phyloP scores from a whole-genome alignment of 768 basidiomycete genomes.

The Termitomyces sp. region DNA sequence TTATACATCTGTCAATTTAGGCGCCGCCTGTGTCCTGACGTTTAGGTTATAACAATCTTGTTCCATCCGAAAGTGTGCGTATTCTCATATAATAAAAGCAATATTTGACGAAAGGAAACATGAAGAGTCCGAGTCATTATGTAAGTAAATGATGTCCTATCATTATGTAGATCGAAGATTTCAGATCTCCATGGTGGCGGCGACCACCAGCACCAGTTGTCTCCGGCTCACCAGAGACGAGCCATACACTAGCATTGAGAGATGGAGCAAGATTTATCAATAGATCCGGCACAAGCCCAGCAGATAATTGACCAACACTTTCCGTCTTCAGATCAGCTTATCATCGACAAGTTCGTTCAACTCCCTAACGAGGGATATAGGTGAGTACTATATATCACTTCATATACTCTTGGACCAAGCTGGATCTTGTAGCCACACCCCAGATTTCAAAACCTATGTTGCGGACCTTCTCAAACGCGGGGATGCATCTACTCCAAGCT shows the following conservation, averaged over 20 bases:
- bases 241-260: too few relatives aligned
- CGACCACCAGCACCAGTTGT: neutral
- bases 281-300: slow-evolving; percentile 16
- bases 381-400: slow-evolving; percentile 4
- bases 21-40: neutral
- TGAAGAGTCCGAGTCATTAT: too few relatives aligned
- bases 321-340: slow-evolving; percentile 7
- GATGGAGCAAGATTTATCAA: slow-evolving; percentile 6
- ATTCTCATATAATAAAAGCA: too few relatives aligned
- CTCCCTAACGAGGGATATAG: slow-evolving; percentile 20
- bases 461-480: slow-evolving; percentile 16
- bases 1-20: neutral
- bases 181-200: neutral
- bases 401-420: neutral
- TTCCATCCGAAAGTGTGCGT: neutral
- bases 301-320: slow-evolving; percentile 16
- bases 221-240: neutral
- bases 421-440: slow-evolving; percentile 13
- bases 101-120: too few relatives aligned
- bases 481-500: slow-evolving; percentile 5
- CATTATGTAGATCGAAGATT: neutral
- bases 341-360: slow-evolving; percentile 12
- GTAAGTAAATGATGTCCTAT: neutral
- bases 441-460: slow-evolving; percentile 20
- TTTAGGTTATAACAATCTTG: neutral